Percentiles rank a stretch among this genome's conserved stretches.
Conservation (phyloP, 176 grass and related monocot genomes). For the Eragrostis curvula region DNA sequence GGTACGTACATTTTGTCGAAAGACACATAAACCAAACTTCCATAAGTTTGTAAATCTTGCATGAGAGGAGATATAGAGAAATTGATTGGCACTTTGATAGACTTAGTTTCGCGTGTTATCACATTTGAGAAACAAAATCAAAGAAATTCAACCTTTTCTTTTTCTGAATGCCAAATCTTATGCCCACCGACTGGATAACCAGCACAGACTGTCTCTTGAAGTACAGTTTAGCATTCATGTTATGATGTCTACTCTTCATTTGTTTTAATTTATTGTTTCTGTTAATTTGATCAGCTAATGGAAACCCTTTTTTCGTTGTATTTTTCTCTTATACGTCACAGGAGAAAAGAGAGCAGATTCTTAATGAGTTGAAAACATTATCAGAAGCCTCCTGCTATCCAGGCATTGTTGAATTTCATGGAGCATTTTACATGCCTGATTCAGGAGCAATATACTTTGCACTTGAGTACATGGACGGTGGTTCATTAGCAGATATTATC, state of each 20-base stretch:
- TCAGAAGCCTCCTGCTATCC: conserved; percentile 83
- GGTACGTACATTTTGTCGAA: not conserved
- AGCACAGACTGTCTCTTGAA: not conserved
- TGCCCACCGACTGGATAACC: not conserved
- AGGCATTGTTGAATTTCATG: conserved; percentile 88
- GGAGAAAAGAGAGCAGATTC: conserved; percentile 90
- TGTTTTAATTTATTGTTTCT: not conserved
- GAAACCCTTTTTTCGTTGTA: too few relatives aligned
- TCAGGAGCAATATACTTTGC: conserved; percentile 93
- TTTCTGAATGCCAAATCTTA: not conserved
- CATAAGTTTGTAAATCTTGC: not conserved
- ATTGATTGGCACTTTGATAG: not conserved
- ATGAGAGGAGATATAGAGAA: not conserved
- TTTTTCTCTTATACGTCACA: not conserved
- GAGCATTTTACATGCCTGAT: conserved; percentile 84
- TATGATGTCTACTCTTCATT: not conserved
- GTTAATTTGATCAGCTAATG: not conserved
- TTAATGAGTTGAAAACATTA: conserved; percentile 94
- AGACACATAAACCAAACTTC: not conserved
- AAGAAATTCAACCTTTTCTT: not conserved
- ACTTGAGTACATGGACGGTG: conserved; percentile 95
- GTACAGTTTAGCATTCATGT: not conserved
- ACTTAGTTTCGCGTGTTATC: not conserved
- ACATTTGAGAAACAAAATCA: not conserved
- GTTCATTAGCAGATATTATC: conserved; percentile 89